Evolutionary conservation across 2,329 filamentous ascomycete genomes (phyloP).

Genomic region (Aplosporella prunicola): DNA sequence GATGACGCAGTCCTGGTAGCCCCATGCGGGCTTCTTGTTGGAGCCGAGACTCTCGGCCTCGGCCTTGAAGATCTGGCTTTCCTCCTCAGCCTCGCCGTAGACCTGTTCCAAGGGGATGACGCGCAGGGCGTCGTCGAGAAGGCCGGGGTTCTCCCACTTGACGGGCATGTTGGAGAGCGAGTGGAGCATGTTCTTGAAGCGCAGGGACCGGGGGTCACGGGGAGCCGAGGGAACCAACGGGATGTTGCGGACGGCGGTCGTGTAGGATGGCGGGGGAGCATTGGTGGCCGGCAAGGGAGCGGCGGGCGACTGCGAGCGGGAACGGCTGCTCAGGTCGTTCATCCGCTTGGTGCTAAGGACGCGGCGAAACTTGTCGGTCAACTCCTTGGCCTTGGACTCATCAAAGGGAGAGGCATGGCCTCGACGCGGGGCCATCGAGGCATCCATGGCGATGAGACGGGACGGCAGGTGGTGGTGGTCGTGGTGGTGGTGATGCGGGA

Average conservation of each 20-base stretch:
- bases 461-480: not conserved
- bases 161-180: slow-evolving; percentile 80
- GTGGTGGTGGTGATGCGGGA: not conserved
- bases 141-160: slow-evolving; percentile 91
- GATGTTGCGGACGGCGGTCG: slow-evolving; percentile 48
- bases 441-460: slow-evolving; percentile 5
- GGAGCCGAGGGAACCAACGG: slow-evolving; percentile 69
- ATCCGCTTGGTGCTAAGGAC: slow-evolving; percentile 78
- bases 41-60: slow-evolving; percentile 81
- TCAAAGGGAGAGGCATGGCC: slow-evolving; percentile 17
- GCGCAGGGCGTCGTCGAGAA: slow-evolving; percentile 83
- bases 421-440: slow-evolving; percentile 19
- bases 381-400: slow-evolving; percentile 66
- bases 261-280: slow-evolving; percentile 49
- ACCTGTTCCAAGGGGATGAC: slow-evolving; percentile 82
- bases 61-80: slow-evolving; percentile 76
- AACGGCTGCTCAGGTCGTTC: slow-evolving; percentile 63
- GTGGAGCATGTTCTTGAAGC: slow-evolving; percentile 62
- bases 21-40: slow-evolving; percentile 77
- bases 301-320: slow-evolving; percentile 49
- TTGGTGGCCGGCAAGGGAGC: slow-evolving; percentile 21
- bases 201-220: slow-evolving; percentile 37
- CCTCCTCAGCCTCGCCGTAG: slow-evolving; percentile 89
- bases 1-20: slow-evolving; percentile 95
- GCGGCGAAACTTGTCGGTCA: slow-evolving; percentile 78